Evolutionary conservation across 768 basidiomycete species (phyloP).

Genomic region (Lanmaoa pseudosensibilis): DNA sequence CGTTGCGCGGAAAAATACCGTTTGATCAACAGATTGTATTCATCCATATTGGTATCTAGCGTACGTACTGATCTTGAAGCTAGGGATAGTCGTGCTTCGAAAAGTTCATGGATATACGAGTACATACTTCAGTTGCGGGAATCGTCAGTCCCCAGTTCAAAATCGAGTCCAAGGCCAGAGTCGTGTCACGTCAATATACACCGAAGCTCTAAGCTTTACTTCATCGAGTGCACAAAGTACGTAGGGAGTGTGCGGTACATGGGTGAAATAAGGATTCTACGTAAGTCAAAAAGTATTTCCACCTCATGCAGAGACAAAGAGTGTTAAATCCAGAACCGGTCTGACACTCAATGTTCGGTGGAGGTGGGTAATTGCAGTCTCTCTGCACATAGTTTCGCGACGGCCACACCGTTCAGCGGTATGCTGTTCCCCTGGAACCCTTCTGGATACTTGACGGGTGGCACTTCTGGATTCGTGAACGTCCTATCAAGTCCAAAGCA

Average conservation of each 20-base stretch:
- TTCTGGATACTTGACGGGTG: conserved; percentile 69
- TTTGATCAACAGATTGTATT: conserved; percentile 9
- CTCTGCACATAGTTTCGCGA: conserved; percentile 60
- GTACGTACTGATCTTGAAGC: background rate
- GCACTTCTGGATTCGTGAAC: conserved; percentile 74
- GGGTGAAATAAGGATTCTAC: background rate
- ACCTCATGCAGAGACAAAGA: background rate
- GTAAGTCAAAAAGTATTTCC: too few species aligned
- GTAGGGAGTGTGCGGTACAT: background rate
- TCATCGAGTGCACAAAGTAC: background rate
- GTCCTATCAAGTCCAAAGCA: conserved; percentile 40
- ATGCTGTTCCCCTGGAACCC: conserved; percentile 91
- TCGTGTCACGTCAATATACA: background rate
- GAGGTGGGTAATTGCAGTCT: conserved; percentile 38
- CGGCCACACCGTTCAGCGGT: conserved; percentile 71
- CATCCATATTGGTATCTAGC: background rate
- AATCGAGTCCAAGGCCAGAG: background rate
- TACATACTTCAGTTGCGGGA: too few species aligned
- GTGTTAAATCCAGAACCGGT: background rate
- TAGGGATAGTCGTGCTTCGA: background rate
- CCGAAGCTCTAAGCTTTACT: background rate
- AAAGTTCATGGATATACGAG: too few species aligned
- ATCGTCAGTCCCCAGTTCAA: too few species aligned
- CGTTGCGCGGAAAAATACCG: conserved; percentile 2
- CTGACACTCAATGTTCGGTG: background rate